phyloP scores from a whole-genome alignment of 164 flowering plant species.

The Vitis rotundifolia region DNA sequence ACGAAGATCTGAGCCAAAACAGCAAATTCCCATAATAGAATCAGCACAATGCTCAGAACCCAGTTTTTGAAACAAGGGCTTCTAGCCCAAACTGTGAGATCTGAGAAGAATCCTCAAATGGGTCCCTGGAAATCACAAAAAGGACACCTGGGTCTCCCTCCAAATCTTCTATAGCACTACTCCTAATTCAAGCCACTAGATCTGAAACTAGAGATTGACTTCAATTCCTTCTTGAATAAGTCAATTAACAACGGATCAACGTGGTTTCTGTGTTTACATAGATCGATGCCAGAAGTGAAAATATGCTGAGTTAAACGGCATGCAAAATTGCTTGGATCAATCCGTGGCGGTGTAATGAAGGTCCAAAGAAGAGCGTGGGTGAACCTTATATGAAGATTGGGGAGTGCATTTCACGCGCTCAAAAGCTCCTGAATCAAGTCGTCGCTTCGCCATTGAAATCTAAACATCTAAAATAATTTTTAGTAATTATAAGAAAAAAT shows the following conservation, averaged over 20 bases:
- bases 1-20: conserved; percentile 13
- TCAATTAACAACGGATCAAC: no score
- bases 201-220: neutral
- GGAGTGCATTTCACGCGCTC: no score
- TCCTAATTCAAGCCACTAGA: neutral
- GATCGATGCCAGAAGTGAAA: neutral
- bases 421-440: no score
- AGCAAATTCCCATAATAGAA: conserved; percentile 1
- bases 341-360: no score
- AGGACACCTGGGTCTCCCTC: neutral
- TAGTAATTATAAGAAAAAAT: no score
- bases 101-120: conserved; percentile 10
- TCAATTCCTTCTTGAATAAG: neutral
- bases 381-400: no score
- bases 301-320: neutral
- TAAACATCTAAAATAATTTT: no score
- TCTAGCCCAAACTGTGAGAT: conserved; percentile 7
- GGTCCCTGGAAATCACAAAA: neutral
- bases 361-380: no score
- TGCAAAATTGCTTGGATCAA: neutral
- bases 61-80: no score
- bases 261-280: no score
- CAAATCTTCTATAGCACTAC: neutral
- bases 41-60: neutral
- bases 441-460: no score